phyloP scores from a whole-genome alignment of 2,329 filamentous ascomycete genomes.

The Dactylellina haptotyla region DNA sequence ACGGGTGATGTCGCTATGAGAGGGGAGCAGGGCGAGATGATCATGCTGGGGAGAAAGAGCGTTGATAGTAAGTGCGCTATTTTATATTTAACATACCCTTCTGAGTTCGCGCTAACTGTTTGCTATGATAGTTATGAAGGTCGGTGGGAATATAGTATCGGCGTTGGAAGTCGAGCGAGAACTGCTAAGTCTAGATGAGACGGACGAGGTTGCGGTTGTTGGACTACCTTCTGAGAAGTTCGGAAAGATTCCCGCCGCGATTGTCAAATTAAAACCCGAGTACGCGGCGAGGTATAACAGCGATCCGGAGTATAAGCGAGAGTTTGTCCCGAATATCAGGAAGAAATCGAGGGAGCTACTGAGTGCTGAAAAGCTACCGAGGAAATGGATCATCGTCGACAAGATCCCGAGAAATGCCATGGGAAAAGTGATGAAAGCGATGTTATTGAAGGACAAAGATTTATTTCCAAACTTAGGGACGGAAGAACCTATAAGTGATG shows the following conservation, averaged over 20 bases:
- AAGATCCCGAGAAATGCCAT: slow-evolving; percentile 91
- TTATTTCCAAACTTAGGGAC: neutral
- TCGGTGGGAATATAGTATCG: slow-evolving; percentile 82
- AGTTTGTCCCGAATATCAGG: slow-evolving; percentile 59
- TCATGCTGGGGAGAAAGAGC: slow-evolving; percentile 82
- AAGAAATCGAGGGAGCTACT: slow-evolving; percentile 64
- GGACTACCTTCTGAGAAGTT: slow-evolving; percentile 62
- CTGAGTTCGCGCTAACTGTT: too few species aligned
- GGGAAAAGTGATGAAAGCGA: slow-evolving; percentile 72
- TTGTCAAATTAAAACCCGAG: slow-evolving; percentile 73
- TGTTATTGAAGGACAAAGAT: neutral
- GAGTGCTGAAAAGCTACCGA: slow-evolving; percentile 97
- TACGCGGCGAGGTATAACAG: slow-evolving; percentile 81
- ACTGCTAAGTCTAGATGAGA: slow-evolving; percentile 68
- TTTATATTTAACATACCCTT: slow-evolving; percentile 60
- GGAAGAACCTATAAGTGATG: neutral
- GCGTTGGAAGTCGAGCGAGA: slow-evolving; percentile 95
- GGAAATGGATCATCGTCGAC: slow-evolving; percentile 82
- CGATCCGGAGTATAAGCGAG: slow-evolving; percentile 56
- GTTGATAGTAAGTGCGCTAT: slow-evolving; percentile 63
- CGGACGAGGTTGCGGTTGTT: slow-evolving; percentile 86
- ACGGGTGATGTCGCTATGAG: slow-evolving; percentile 84
- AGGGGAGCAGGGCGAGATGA: slow-evolving; percentile 62
- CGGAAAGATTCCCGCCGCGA: slow-evolving; percentile 19
- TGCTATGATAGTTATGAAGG: slow-evolving; percentile 68